Evolutionary conservation across 257 asterid genomes (phyloP).

Genomic region (Nicotiana paniculata): DNA sequence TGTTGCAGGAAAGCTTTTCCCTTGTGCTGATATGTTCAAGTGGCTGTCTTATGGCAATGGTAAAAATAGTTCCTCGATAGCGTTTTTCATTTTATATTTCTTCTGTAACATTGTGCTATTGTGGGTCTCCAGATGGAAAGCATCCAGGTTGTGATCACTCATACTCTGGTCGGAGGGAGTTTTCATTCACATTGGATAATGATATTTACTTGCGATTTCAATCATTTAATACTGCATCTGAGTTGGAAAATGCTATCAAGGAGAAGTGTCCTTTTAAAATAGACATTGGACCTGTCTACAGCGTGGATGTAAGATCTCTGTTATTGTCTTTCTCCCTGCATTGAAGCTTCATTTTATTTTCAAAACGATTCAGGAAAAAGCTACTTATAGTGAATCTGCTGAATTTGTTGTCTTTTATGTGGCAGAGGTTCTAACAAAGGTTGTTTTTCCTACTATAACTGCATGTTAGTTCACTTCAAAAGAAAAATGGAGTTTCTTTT

Average conservation of each 20-base stretch:
- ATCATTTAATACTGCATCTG: conserved; percentile 53
- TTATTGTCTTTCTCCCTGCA: neutral
- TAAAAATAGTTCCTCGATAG: conserved; percentile 22
- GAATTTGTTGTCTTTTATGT: neutral
- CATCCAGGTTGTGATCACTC: conserved; percentile 97
- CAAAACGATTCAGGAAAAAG: neutral
- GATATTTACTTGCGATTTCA: conserved; percentile 75
- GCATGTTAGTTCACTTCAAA: neutral
- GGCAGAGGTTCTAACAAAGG: neutral
- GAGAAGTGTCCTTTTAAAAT: conserved; percentile 82
- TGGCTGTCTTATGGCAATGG: conserved; percentile 96
- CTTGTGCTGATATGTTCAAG: conserved; percentile 65
- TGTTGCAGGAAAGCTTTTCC: conserved; percentile 71
- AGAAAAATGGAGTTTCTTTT: neutral
- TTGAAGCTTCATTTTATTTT: neutral
- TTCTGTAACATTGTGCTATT: conserved; percentile 8
- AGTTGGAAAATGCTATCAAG: conserved; percentile 61
- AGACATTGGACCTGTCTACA: conserved; percentile 90
- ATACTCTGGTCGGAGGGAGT: conserved; percentile 78
- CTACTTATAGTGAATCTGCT: neutral
- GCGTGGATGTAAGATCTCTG: conserved; percentile 65
- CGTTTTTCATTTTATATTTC: neutral
- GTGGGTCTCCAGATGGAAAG: conserved; percentile 58
- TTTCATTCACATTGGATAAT: conserved; percentile 79
- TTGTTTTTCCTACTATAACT: neutral